Base-by-base conservation (phyloP, 345 rosid species). In the Boechera retrofracta region DNA sequence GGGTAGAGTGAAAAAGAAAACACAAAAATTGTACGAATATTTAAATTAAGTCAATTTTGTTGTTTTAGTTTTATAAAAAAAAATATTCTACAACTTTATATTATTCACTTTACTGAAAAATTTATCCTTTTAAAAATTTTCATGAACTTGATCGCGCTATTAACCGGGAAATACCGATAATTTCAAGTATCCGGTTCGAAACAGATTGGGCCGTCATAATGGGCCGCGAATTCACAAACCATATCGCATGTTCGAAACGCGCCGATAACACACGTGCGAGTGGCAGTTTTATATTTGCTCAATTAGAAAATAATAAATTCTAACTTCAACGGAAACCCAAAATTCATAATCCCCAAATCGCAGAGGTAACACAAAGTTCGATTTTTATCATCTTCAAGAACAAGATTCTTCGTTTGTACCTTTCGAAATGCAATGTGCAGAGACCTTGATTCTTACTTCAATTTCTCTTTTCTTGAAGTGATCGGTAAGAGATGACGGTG, bases 321-420 rank as follows among this genome's bases (percentile, higher is more conserved):
- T 6, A 2, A 53, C 45, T 64, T 9, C 72, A 74, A 64, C 65
- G 64, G 66, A 66, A 67, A 68, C 56, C 57, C 35, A 64, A 52
- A 39, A 39, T 39, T 11, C 9, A 11, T 38, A 49, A 33, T 4
- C 33, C 69, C 70, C 71, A 39, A 73, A 52, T 44, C 59, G 48
- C 5, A 73, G 63, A 36, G 63, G 52, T 61, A 36, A 29, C 33
- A 36, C 15, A 8, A 13, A n/a, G 5, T 41, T 21, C 13, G 45
- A 47, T 13, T 32, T 61, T 24, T 38, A 47, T 44, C 49, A 36
- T 36, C 41, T 36, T 36, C 41, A 36, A 36, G 41, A 36, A 7
- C 10, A 38, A 38, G 41, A 38, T 8, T 39, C 42, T 39, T 41
- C 44, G 44, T 10, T 41, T 41, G 44, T 41, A 10, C 3, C 13